Percentiles rank a stretch among this genome's conserved stretches.
Conservation (phyloP, 441 rosid genomes). For the Manihot esculenta region DNA sequence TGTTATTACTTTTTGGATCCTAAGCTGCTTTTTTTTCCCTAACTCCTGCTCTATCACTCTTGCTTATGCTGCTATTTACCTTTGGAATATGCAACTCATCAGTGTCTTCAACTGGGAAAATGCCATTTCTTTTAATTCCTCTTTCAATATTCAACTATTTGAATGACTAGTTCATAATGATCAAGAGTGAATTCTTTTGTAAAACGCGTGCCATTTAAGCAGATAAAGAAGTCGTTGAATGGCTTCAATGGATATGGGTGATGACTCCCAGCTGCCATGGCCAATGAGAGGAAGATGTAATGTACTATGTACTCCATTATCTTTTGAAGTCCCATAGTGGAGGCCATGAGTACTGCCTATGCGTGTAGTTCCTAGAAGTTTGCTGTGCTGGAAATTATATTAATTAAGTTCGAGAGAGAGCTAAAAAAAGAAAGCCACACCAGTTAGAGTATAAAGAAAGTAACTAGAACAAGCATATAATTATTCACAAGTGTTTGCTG, state of each 20-base stretch:
- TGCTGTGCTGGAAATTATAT: not conserved
- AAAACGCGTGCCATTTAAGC: too few species aligned
- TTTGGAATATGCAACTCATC: too few species aligned
- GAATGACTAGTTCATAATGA: too few species aligned
- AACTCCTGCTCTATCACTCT: too few species aligned
- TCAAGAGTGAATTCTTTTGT: too few species aligned
- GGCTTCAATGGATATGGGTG: too few species aligned
- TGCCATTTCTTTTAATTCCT: too few species aligned
- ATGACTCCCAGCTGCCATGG: too few species aligned
- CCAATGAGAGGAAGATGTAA: not conserved
- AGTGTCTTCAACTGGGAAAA: too few species aligned
- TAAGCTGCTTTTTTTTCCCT: not conserved
- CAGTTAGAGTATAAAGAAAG: conserved; percentile 9
- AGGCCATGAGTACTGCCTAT: conserved; percentile 16
- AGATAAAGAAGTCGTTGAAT: too few species aligned
- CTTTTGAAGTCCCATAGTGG: conserved; percentile 15
- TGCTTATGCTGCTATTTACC: not conserved
- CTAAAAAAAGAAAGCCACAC: conserved; percentile 8
- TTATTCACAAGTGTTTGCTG: not conserved
- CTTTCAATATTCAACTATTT: too few species aligned
- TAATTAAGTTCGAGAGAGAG: conserved; percentile 1
- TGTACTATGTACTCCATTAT: not conserved
- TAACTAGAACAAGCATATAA: conserved; percentile 9
- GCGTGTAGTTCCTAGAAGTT: conserved; percentile 3
- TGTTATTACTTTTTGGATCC: conserved; percentile 8